Base-by-base conservation (phyloP, 345 rosid species). In the Lepidium aucheri region DNA sequence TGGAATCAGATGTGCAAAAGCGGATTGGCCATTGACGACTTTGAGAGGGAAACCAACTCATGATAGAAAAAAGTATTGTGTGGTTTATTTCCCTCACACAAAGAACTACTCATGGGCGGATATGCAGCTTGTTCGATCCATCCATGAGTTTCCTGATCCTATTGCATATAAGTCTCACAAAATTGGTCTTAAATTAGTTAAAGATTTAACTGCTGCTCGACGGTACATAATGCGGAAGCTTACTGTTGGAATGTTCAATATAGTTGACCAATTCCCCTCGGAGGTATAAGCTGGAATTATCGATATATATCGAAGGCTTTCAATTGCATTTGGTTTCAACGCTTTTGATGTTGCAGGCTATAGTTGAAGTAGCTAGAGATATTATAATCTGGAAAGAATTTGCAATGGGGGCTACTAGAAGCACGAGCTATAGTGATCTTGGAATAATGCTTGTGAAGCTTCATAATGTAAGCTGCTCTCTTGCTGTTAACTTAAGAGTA, bases 31-130 rank as follows among this genome's bases (percentile, higher is more conserved):
- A 14, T 69, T 95, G 51, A 73, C 94, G n/a, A 95, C 98, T 53
- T 77, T 91, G 78, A 91, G 70, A 77, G 98, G 88, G n/a, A 90
- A 90, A 77, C 97, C 96, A 6, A 94, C 95, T 63, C 99, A 90
- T 50, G 99, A 85, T 65, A 79, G 97, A 46, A 95, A 95, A 79
- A 78, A 89, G 73, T 95, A 91, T 69, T 89, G 84, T 75, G 99
- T 91, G 38, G 68, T 95, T 61, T 95, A 83, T 77, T 95, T 95
- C 13, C 99, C 99, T 6, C 93, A 85, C 60, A 89, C 96, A 4
- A 89, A 86, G 81, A 91, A 91, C 78, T 89, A 95, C 81, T 94
- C 97, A 11, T 95, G 97, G 97, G 99, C 94, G 7, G 99, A 95
- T 86, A 89, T 81, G 86, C 83, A 84, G 65, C 96, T 89, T 32